Percentiles rank a stretch among this genome's conserved stretches.
phyloP scores from a whole-genome alignment of 306 rosid genomes.

The Vigna mungo region DNA sequence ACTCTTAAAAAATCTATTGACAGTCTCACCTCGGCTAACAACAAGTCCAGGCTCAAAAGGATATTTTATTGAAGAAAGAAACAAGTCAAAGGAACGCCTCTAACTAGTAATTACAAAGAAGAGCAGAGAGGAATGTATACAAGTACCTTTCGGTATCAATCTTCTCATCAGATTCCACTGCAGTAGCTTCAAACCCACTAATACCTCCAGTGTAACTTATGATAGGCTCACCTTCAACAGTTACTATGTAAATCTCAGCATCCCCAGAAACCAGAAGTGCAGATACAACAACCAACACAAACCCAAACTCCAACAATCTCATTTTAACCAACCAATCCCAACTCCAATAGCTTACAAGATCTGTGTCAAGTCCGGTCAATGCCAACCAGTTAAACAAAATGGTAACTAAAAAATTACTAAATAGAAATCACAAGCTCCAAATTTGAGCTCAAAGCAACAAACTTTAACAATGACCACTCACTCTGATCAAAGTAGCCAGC shows the following conservation, averaged over 20 bases:
- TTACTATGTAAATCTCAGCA: constrained; percentile 82
- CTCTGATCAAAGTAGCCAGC: constrained; percentile 50
- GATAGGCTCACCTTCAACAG: constrained; percentile 93
- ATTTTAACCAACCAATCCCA: constrained; percentile 51
- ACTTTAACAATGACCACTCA: constrained; percentile 43
- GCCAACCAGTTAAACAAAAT: constrained; percentile 24
- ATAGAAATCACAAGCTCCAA: constrained; percentile 30
- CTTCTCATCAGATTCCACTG: constrained; percentile 88
- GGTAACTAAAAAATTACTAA: constrained; percentile 23
- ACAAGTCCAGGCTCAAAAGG: constrained; percentile 33
- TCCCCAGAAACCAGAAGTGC: constrained; percentile 54
- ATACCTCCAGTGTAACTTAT: constrained; percentile 88
- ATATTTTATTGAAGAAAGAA: constrained; percentile 20
- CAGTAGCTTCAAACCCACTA: constrained; percentile 96
- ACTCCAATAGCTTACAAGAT: constrained; percentile 57
- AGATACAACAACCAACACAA: constrained; percentile 46
- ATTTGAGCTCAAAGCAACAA: constrained; percentile 35
- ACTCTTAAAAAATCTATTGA: constrained; percentile 19
- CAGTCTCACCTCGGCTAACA: constrained; percentile 20
- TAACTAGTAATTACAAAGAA: neutral
- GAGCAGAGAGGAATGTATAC: constrained; percentile 8
- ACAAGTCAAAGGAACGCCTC: constrained; percentile 20
- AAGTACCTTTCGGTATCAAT: constrained; percentile 87
- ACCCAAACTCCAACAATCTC: constrained; percentile 54
- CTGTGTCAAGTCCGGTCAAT: constrained; percentile 54